Evolutionary conservation across 495 filamentous ascomycete genomes (phyloP).

Genomic region (Terfezia claveryi): DNA sequence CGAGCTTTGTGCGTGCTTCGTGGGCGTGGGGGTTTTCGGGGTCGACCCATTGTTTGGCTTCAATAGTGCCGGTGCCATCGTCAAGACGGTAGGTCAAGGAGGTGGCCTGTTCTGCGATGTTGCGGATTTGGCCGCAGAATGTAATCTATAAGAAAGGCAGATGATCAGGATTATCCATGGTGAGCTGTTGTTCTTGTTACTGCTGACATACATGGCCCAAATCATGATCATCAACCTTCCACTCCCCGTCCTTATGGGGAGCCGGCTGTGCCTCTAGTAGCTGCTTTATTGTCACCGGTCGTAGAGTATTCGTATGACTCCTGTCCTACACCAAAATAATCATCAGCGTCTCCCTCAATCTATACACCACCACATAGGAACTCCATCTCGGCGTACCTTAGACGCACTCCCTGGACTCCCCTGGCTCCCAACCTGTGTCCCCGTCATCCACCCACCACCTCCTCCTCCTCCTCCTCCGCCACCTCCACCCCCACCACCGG

Average conservation of each 20-base stretch:
- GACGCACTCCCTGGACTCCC: slow-evolving; percentile 23
- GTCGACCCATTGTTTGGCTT: slow-evolving; percentile 87
- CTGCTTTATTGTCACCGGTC: slow-evolving; percentile 89
- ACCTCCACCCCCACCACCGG: neutral
- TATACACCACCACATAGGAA: too few species aligned
- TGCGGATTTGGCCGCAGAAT: slow-evolving; percentile 73
- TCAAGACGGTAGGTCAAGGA: slow-evolving; percentile 84
- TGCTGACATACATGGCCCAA: slow-evolving; percentile 27
- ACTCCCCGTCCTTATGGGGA: slow-evolving; percentile 47
- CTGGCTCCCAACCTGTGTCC: slow-evolving; percentile 37
- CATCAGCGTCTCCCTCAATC: neutral
- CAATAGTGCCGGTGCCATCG: slow-evolving; percentile 79
- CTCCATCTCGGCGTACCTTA: slow-evolving; percentile 14
- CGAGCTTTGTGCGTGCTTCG: slow-evolving; percentile 26
- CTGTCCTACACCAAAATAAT: slow-evolving; percentile 16
- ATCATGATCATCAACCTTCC: slow-evolving; percentile 56
- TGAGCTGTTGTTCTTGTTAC: slow-evolving; percentile 6
- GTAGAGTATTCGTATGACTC: slow-evolving; percentile 48
- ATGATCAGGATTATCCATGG: neutral
- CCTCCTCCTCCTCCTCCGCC: slow-evolving; percentile 14
- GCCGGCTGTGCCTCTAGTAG: slow-evolving; percentile 43
- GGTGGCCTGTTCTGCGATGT: slow-evolving; percentile 64
- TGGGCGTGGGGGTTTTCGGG: slow-evolving; percentile 29
- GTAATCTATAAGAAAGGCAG: slow-evolving; percentile 32
- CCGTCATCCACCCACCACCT: slow-evolving; percentile 29